A percentile compares a stretch with the other conserved stretches of the same genome.
Conservation (phyloP, 108 stramenopile species). For the Heterococcus sp. region DNA sequence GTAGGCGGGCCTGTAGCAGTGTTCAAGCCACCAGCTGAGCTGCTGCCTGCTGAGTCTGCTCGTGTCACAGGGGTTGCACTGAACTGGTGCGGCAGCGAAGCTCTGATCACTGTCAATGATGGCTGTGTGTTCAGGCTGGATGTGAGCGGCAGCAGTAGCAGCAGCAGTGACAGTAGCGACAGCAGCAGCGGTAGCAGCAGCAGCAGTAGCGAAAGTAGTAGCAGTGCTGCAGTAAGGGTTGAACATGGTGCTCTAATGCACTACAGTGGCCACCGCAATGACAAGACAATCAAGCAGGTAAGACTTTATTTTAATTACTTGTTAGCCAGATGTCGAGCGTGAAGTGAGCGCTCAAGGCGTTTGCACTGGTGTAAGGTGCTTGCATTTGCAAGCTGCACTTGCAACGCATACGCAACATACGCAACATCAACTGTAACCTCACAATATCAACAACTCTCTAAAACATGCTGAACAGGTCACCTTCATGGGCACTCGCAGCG, state of each 20-base stretch:
- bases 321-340: too few relatives aligned
- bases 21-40: neutral
- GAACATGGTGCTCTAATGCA: neutral
- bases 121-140: conserved; percentile 30
- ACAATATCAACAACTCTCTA: too few relatives aligned
- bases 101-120: conserved; percentile 32
- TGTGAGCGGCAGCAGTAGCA: neutral
- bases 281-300: conserved; percentile 39
- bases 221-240: too few relatives aligned
- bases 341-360: too few relatives aligned
- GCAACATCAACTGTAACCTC: too few relatives aligned
- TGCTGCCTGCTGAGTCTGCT: neutral
- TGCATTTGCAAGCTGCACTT: too few relatives aligned
- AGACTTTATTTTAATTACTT: too few relatives aligned
- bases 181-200: neutral
- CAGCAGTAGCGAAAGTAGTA: neutral
- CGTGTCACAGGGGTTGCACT: conserved; percentile 36
- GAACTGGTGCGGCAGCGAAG: conserved; percentile 45
- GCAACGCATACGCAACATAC: too few relatives aligned
- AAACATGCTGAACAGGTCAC: too few relatives aligned
- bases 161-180: neutral
- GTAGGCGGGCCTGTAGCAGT: neutral
- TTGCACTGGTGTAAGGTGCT: too few relatives aligned
- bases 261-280: conserved; percentile 31
- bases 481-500: conserved; percentile 27